Evolutionary conservation across 257 asterid genomes (phyloP).

Genomic region (Solanum sitiens): DNA sequence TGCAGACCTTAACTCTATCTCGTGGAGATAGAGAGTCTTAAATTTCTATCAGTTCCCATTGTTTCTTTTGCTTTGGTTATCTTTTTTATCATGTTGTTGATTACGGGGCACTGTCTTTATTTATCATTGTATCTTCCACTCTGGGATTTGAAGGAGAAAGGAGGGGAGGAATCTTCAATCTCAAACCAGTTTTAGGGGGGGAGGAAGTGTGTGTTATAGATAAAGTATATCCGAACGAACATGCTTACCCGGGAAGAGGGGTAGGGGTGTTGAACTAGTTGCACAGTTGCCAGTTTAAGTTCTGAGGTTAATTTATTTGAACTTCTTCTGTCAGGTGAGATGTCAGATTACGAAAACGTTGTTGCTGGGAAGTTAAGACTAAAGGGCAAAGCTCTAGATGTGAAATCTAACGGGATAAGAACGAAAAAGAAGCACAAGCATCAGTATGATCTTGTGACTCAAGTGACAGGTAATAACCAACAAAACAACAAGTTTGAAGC

Average conservation of each 20-base stretch:
- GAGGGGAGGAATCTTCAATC: not conserved
- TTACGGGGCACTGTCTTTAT: no score
- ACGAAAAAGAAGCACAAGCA: slow-evolving; percentile 32
- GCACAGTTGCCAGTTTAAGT: not conserved
- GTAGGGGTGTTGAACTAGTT: not conserved
- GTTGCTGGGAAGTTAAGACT: slow-evolving; percentile 32
- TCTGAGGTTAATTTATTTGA: not conserved
- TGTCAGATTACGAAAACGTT: slow-evolving; percentile 35
- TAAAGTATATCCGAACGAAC: not conserved
- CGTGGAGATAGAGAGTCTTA: no score
- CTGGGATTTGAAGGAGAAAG: not conserved
- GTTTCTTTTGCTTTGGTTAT: not conserved
- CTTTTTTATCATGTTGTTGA: not conserved
- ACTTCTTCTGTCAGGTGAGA: slow-evolving; percentile 10
- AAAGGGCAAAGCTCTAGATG: slow-evolving; percentile 36
- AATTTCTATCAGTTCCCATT: no score
- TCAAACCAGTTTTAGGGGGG: not conserved
- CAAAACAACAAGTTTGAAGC: slow-evolving; percentile 9
- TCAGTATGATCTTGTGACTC: not conserved
- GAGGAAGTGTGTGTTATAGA: not conserved
- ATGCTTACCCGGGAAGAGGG: not conserved
- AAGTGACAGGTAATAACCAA: slow-evolving; percentile 7
- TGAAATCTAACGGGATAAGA: slow-evolving; percentile 14
- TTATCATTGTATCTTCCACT: not conserved
- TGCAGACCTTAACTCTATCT: no score